Base-by-base conservation (phyloP, 2,329 filamentous ascomycete genomes). In the Tolypocladium paradoxum region DNA sequence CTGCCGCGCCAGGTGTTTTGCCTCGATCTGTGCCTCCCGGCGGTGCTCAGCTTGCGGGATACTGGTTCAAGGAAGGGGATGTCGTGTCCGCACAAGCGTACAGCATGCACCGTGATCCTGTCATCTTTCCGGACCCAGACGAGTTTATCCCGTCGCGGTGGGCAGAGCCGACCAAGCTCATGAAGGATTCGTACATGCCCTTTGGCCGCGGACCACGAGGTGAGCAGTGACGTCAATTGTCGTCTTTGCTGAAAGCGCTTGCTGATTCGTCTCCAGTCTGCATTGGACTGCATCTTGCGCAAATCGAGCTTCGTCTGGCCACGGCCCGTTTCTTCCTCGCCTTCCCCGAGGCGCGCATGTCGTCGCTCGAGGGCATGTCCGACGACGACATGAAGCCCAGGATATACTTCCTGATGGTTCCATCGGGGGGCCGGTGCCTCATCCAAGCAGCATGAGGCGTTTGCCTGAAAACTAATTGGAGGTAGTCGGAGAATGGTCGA, bases 281-380 rank as follows among this genome's bases (percentile, higher is more conserved):
- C 55, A 67, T 85, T 18, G 81, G 81, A 2, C 66, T 79, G 29
- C 78, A 83, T 55, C 68, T 84, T 22, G 80, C 81, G 0, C 67
- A 70, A 24, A 79, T 79, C 65, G 79, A 83, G 59, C 60, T 83
- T 33, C 70, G 78, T 9, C 71, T 79, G 36, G 76, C 71, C 0
- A 68, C 73, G 0, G 75, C 77, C 0, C 66, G 72, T 6, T 79
- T 84, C 62, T 80, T 82, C 60, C 68, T 71, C 0, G 65, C 73
- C 34, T 78, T 73, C 55, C 69, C 70, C 0, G 61, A 62, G 8
- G 62, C 66, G 1, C 63, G 48, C 20, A 53, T 67, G 8, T 70
- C 68, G n/a, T 54, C 31, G 3, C 50, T 54, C 16, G 65, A 72
- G 48, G 65, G 62, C 12, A 72, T 70, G 63, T 59, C 53, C 1